Base-by-base conservation (phyloP, 1,284 basidiomycete genomes). In the Boletus holoroseus region DNA sequence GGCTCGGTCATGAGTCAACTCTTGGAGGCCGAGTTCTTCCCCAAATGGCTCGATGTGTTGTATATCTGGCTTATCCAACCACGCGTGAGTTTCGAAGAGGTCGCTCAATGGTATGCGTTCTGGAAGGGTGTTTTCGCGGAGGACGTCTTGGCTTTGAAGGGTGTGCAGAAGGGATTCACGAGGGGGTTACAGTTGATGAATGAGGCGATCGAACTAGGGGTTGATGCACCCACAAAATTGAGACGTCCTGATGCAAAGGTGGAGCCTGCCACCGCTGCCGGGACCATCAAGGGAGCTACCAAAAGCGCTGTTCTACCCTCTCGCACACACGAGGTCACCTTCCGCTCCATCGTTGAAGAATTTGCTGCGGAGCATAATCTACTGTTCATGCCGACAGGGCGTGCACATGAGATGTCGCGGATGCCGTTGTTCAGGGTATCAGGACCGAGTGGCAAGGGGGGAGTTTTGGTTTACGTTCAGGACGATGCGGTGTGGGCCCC, bases 41-140 rank as follows among this genome's bases (percentile, higher is more conserved):
- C 91, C 2, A 94, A 94, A 64, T 99, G 94, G 94, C 76, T 99
- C 44, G 83, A 91, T 38, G 82, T 90, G n/a, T 72, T 99, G 32
- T 85, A 93, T 62, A 70, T 90, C 36, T 98, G 94, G 96, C 83
- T 99, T 47, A 76, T 85, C 11, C 88, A 92, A 65, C 85, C 91
- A 0, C 77, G 73, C 26, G 86, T 85, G 60, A 92, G 84, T 68
- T 84, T 90, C 59, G 90, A 87, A 58, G 92, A 99, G 68, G 90
- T 99, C 4, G 90, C 88, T 1, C 80, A 86, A 55, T 98, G 96
- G 95, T 94, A 84, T 64, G 76, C 77, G 3, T 88, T 84, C 68
- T 99, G 95, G 95, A 94, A 94, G 66, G 70, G 71, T 1, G 73
- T 80, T 32, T 91, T 98, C 68, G 78, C 86, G 0, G 82, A 85